These are phyloP conservation scores for Candida stauntonica DNA, from an alignment of 805 yeast genomes.

Conservation along the genomic window DNA sequence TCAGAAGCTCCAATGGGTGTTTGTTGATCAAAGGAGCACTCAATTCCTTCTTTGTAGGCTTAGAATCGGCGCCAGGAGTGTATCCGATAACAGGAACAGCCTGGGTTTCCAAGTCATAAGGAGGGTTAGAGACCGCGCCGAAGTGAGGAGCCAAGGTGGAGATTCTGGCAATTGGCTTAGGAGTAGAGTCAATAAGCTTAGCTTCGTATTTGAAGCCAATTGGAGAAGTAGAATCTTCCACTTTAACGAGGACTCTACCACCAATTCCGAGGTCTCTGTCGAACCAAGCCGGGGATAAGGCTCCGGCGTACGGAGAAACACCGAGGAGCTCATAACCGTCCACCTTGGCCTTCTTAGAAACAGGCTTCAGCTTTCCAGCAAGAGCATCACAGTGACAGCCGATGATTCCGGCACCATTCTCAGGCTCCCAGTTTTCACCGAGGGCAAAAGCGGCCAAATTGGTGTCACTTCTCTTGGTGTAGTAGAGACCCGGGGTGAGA, in stretches of 20 bases:
- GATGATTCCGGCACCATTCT: constrained; percentile 61
- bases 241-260: constrained; percentile 62
- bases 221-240: constrained; percentile 26
- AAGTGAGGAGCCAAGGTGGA: constrained; percentile 88
- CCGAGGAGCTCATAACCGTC: constrained; percentile 79
- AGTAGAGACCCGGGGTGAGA: constrained; percentile 50
- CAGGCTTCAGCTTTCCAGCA: constrained; percentile 67
- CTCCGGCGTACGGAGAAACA: constrained; percentile 81
- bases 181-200: constrained; percentile 51
- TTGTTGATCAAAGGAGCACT: constrained; percentile 61
- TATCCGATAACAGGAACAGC: constrained; percentile 77
- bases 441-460: constrained; percentile 64
- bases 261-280: constrained; percentile 86
- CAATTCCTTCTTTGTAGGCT: constrained; percentile 56
- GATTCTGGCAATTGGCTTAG: constrained; percentile 71
- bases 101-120: constrained; percentile 72
- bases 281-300: constrained; percentile 62
- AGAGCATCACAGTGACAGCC: constrained; percentile 78
- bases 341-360: constrained; percentile 51
- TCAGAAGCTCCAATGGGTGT: constrained; percentile 62
- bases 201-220: constrained; percentile 34
- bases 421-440: constrained; percentile 63
- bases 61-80: constrained; percentile 32
- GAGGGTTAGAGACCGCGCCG: constrained; percentile 63
- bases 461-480: constrained; percentile 65